Evolutionary conservation across 2,329 filamentous ascomycete species (phyloP).

Genomic region (Thermochaetoides dissita): DNA sequence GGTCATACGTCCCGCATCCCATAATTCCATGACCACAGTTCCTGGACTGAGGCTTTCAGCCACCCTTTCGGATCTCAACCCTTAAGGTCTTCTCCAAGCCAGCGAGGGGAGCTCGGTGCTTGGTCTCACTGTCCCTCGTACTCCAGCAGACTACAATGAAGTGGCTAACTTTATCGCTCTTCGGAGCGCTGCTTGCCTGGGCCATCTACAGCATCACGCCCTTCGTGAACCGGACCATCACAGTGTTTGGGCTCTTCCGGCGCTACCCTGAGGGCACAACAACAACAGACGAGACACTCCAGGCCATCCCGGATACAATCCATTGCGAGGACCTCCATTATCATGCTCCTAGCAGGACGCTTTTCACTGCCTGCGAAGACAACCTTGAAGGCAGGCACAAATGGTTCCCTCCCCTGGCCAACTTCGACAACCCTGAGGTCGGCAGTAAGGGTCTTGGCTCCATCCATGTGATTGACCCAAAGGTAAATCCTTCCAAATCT

Average conservation of each 20-base stretch:
- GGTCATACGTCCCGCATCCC: too few relatives aligned
- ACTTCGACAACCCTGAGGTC: conserved; percentile 26
- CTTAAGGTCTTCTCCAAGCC: too few relatives aligned
- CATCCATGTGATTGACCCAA: conserved; percentile 39
- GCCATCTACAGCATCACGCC: conserved; percentile 6
- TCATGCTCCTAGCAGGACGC: conserved; percentile 29
- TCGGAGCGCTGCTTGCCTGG: conserved; percentile 11
- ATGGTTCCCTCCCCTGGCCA: conserved; percentile 38
- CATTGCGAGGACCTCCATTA: conserved; percentile 49
- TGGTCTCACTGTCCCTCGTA: too few relatives aligned
- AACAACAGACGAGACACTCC: conserved; percentile 5
- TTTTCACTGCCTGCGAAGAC: conserved; percentile 46
- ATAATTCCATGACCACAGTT: too few relatives aligned
- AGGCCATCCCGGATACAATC: conserved; percentile 33
- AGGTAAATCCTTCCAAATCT: conserved; percentile 22
- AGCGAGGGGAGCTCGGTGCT: too few relatives aligned
- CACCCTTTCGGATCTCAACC: too few relatives aligned
- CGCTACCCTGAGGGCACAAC: conserved; percentile 18
- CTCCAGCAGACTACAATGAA: conserved; percentile 4
- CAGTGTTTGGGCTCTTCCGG: conserved; percentile 11
- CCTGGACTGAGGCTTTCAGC: too few relatives aligned
- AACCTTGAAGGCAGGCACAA: conserved; percentile 24
- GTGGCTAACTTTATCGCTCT: conserved; percentile 8
- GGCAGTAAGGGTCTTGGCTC: conserved; percentile 25
- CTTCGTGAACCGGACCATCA: conserved; percentile 5